These are phyloP conservation scores for Actinomortierella wolfii DNA, from an alignment of 371 early-diverging fungal species.

Conservation along the genomic window DNA sequence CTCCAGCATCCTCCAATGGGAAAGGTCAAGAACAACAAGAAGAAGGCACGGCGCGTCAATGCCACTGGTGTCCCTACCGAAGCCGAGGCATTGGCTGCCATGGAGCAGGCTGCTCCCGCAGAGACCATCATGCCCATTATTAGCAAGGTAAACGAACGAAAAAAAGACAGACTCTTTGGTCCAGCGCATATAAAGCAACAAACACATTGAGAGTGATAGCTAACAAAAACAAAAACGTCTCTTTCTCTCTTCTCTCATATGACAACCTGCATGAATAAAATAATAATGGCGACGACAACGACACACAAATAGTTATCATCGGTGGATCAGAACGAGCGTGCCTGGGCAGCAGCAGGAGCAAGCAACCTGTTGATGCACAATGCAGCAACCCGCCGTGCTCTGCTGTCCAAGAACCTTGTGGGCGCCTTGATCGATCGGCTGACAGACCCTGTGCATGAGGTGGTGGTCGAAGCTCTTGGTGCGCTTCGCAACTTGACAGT, in stretches of 20 bases:
- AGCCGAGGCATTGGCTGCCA: slow-evolving; percentile 20
- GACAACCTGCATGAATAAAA: too few species aligned
- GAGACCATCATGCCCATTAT: slow-evolving; percentile 58
- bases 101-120: slow-evolving; percentile 26
- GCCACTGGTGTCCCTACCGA: slow-evolving; percentile 37
- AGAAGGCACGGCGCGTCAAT: slow-evolving; percentile 31
- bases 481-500: slow-evolving; percentile 74
- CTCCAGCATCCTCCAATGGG: slow-evolving; percentile 22
- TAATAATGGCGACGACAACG: too few species aligned
- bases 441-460: slow-evolving; percentile 73
- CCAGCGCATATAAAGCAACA: slow-evolving; percentile 15
- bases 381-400: slow-evolving; percentile 62
- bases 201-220: background rate
- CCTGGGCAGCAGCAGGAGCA: slow-evolving; percentile 89
- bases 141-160: slow-evolving; percentile 52
- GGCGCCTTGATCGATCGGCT: slow-evolving; percentile 71
- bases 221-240: background rate
- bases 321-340: slow-evolving; percentile 73
- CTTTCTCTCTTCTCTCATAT: too few species aligned
- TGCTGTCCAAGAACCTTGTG: slow-evolving; percentile 74
- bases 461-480: slow-evolving; percentile 79
- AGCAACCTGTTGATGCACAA: slow-evolving; percentile 76
- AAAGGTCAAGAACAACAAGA: slow-evolving; percentile 40
- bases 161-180: background rate
- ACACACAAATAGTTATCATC: slow-evolving; percentile 57